Base-by-base conservation (phyloP, 257 asterid genomes). In the Linderniella brevidens region DNA sequence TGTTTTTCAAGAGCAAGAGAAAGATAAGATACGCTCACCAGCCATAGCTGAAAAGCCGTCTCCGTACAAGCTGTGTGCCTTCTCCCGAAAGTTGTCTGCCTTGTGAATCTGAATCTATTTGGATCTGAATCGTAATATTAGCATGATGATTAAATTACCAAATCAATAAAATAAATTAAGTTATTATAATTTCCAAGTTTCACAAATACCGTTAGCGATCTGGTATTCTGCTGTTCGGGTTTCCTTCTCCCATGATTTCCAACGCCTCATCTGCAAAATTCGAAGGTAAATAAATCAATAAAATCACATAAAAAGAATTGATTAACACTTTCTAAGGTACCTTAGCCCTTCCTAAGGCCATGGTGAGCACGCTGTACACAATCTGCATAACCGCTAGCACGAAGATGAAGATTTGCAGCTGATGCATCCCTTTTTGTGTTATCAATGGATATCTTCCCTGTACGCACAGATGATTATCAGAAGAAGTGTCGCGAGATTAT, bases 241-340 rank as follows among this genome's bases (percentile, higher is more conserved):
- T 60, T 74, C 82, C 56, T 61, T 68, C 66, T 77, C 87, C 87
- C 82, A 77, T 11, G 46, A 53, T 53, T 74, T 61, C 87, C 87
- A 77, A 18, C 71, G 73, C 50, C 54, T 71, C 79, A 77, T 74
- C 82, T 77, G 62, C 29, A 15, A 4, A 11, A 36, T 10, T 43
- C 14, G 39, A 25, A 25, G 4, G 32, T 25, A n/a, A n/a, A n/a
- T 8, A 10, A 49, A n/a, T n/a, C 19, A 52, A 17, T 39, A 17
- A 5, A 41, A 41, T 11, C 48, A 8, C 17, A 43, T n/a, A n/a
- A 13, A 43, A 43, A 5, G 8, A 8, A 15, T 18, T 3, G 18
- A 43, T 4, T 43, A 13, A 14, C 8, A 46, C 9, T 14, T 46
- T 38, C 25, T 10, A 3, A 13, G 11, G 18, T 60, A 73, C 86